phyloP scores from a whole-genome alignment of 106 monocot species.

The Phalaenopsis aphrodite region DNA sequence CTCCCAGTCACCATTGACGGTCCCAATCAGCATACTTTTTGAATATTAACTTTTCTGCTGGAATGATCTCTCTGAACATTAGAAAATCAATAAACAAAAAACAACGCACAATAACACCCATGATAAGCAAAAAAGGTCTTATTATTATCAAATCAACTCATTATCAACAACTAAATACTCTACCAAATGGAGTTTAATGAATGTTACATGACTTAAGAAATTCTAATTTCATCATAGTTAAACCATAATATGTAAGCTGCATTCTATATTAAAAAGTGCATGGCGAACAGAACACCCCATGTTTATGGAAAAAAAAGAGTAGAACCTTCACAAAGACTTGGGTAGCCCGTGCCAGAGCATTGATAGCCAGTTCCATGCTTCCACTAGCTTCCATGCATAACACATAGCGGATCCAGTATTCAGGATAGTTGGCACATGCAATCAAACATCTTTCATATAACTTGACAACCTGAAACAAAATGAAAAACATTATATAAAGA shows the following conservation, averaged over 20 bases:
- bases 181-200: background rate
- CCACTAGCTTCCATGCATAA: constrained; percentile 79
- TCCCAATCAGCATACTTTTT: background rate
- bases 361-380: constrained; percentile 91
- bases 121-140: background rate
- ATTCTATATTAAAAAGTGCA: background rate
- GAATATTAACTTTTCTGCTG: background rate
- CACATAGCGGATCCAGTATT: constrained; percentile 95
- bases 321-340: constrained; percentile 98
- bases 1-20: background rate
- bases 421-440: constrained; percentile 97
- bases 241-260: background rate
- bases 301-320: background rate
- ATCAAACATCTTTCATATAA: constrained; percentile 94
- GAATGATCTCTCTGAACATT: background rate
- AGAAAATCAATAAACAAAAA: background rate
- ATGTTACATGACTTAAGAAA: background rate
- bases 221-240: background rate
- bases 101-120: background rate
- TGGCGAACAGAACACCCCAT: background rate
- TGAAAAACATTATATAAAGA: constrained; percentile 9
- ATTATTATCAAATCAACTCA: background rate
- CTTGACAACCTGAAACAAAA: constrained; percentile 84
- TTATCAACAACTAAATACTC: background rate
- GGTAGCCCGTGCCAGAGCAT: constrained; percentile 95